Evolutionary conservation across 2,329 filamentous ascomycete genomes (phyloP).

Genomic region (Daldinia sp.): DNA sequence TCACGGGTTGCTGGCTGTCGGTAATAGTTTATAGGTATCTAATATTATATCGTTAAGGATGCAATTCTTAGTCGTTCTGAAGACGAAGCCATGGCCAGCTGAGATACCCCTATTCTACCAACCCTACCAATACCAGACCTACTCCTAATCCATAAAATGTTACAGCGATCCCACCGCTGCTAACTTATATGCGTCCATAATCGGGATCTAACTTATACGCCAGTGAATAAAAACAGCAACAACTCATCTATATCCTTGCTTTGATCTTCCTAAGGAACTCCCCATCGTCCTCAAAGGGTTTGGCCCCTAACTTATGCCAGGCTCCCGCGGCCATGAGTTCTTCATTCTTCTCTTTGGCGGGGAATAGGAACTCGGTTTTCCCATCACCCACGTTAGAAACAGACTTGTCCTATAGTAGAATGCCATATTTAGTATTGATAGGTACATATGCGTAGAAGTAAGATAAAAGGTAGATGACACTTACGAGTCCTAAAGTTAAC

Average conservation of each 20-base stretch:
- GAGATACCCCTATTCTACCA: neutral
- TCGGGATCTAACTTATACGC: neutral
- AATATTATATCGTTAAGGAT: neutral
- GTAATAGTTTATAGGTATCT: neutral
- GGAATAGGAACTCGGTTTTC: constrained; percentile 58
- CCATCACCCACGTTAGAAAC: constrained; percentile 59
- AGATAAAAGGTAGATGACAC: constrained; percentile 31
- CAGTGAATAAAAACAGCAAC: neutral
- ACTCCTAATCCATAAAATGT: neutral
- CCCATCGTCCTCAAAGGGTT: constrained; percentile 58
- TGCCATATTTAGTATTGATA: neutral
- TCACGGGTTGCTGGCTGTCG: neutral
- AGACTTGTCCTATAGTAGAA: constrained; percentile 58
- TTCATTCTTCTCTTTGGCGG: constrained; percentile 57
- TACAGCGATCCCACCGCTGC: neutral
- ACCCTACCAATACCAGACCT: neutral
- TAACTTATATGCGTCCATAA: neutral
- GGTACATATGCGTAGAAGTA: neutral
- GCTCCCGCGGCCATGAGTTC: constrained; percentile 58
- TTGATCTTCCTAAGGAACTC: constrained; percentile 33
- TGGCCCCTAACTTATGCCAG: constrained; percentile 60
- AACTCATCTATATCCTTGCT: constrained; percentile 29
- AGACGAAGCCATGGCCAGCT: neutral
- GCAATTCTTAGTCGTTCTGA: neutral
- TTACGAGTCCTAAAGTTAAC: constrained; percentile 65